Evolutionary conservation across 2,329 filamentous ascomycete genomes (phyloP).

Genomic region (Dryadomyces quercivorus): DNA sequence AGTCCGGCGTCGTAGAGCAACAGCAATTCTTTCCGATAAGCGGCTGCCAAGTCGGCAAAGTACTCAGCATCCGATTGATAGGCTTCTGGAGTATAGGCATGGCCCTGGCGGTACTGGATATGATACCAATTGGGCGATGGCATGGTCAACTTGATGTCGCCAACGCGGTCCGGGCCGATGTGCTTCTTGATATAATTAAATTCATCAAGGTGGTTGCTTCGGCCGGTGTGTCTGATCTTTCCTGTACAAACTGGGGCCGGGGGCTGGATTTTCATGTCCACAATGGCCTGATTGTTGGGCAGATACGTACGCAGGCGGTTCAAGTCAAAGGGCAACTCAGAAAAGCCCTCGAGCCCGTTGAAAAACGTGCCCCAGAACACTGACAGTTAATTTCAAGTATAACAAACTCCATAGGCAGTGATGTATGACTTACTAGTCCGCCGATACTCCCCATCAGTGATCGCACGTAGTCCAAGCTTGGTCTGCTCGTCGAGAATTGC

Average conservation of each 20-base stretch:
- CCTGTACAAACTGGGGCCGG: constrained; percentile 24
- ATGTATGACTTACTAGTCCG: constrained; percentile 13
- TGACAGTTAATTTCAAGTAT: not conserved
- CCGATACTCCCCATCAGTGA: constrained; percentile 50
- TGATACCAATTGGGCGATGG: constrained; percentile 54
- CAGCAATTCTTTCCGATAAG: constrained; percentile 34
- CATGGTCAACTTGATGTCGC: constrained; percentile 52
- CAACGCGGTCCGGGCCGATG: constrained; percentile 47
- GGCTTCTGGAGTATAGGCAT: constrained; percentile 34
- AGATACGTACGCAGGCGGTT: constrained; percentile 17
- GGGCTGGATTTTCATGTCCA: not conserved
- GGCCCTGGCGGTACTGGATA: constrained; percentile 34
- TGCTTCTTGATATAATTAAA: constrained; percentile 28
- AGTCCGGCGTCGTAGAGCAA: constrained; percentile 36
- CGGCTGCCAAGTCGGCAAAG: constrained; percentile 37
- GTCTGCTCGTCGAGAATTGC: constrained; percentile 47
- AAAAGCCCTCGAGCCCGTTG: constrained; percentile 27
- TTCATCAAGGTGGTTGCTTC: constrained; percentile 27
- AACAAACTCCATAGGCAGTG: too few species aligned
- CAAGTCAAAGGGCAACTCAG: constrained; percentile 19
- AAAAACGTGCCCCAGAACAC: constrained; percentile 21
- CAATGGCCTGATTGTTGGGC: constrained; percentile 20
- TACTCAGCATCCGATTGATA: constrained; percentile 35
- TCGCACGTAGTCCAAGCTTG: constrained; percentile 40
- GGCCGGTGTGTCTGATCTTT: constrained; percentile 31